These are phyloP conservation scores for Tritrichomonas foetus DNA, from an alignment of 208 protist species.

Conservation along the genomic window DNA sequence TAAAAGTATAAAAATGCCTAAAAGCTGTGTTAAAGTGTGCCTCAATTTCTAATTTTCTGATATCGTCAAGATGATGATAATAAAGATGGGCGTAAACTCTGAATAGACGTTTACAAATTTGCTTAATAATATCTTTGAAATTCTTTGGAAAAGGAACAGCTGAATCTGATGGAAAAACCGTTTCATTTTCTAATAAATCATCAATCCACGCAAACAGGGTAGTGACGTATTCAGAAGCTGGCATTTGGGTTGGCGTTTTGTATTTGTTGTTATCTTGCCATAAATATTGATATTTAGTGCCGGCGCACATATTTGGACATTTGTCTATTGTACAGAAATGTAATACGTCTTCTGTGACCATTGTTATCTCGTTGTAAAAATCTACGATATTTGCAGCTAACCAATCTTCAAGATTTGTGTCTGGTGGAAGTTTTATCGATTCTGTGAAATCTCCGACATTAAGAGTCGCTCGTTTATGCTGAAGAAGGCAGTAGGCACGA, in stretches of 20 bases:
- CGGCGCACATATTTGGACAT: constrained; percentile 82
- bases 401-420: constrained; percentile 90
- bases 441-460: constrained; percentile 44
- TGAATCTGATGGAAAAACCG: background rate
- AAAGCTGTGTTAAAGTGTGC: constrained; percentile 84
- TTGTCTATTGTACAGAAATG: constrained; percentile 89
- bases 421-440: constrained; percentile 50
- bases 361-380: constrained; percentile 98
- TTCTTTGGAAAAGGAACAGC: constrained; percentile 65
- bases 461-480: background rate
- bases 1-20: constrained; percentile 27
- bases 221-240: background rate
- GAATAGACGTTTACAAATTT: constrained; percentile 93
- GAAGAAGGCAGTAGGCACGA: background rate
- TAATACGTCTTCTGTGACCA: constrained; percentile 91
- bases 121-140: constrained; percentile 71
- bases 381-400: constrained; percentile 90
- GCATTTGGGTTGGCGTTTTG: background rate
- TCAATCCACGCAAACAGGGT: background rate
- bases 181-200: background rate
- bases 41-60: constrained; percentile 79
- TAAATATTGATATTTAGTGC: constrained; percentile 48
- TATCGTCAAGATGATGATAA: constrained; percentile 84
- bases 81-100: constrained; percentile 97
- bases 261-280: constrained; percentile 22